Conservation (phyloP, 202 grass and related monocot species). For the Carex sylvatica region DNA sequence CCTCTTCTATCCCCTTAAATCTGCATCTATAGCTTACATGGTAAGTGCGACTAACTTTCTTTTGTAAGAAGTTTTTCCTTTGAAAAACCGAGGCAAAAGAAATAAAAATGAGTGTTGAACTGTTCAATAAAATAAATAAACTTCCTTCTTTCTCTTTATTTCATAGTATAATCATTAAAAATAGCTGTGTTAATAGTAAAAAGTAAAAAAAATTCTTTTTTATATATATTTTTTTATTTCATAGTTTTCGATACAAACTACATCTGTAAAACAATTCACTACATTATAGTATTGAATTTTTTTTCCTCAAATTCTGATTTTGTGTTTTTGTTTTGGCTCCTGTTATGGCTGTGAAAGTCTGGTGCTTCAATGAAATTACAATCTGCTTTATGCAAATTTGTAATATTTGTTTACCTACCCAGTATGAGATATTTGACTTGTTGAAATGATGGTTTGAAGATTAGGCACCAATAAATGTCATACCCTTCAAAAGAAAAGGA, state of each 20-base stretch:
- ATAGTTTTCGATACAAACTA: constrained; percentile 75
- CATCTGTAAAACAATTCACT: constrained; percentile 44
- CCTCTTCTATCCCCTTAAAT: too few relatives aligned
- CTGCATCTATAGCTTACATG: too few relatives aligned
- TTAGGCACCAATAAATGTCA: background rate
- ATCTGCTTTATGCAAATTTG: background rate
- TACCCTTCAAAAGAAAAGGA: too few relatives aligned
- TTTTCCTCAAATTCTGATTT: background rate
- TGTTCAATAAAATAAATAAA: too few relatives aligned
- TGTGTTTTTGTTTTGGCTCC: background rate
- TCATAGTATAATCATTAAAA: too few relatives aligned
- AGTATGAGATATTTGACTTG: background rate
- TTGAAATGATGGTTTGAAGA: background rate
- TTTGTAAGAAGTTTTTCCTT: background rate
- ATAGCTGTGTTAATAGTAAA: too few relatives aligned
- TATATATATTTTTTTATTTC: too few relatives aligned
- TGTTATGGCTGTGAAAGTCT: background rate
- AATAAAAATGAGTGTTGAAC: too few relatives aligned
- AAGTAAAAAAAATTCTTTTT: too few relatives aligned
- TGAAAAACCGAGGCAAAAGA: too few relatives aligned
- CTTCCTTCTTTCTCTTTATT: too few relatives aligned
- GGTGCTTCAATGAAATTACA: background rate
- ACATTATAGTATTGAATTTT: background rate
- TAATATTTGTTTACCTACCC: background rate
- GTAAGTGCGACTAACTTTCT: background rate